Evolutionary conservation across 805 yeast genomes (phyloP), one percentile per base, ranked within the genome.

Genomic region (Metschnikowia picachoensis): DNA sequence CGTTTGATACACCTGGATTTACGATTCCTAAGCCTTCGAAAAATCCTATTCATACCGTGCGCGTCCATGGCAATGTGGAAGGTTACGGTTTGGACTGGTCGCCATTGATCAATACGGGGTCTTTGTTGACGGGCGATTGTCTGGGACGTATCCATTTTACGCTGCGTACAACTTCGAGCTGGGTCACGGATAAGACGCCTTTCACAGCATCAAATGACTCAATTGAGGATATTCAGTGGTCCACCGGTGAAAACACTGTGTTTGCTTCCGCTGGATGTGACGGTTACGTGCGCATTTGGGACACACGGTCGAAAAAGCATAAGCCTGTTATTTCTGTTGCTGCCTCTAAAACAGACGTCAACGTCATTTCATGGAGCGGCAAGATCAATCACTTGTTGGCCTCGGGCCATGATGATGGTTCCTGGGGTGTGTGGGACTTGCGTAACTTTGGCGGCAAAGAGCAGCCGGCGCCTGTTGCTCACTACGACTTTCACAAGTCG

Each of bases 1-100:
- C 96, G 5, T 87, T 94, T 57, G 94, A 87, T 59, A 78, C 85
- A 8, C 96, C 98, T 4, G 98, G 98, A 6, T 84, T 76, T 58
- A 74, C 78, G 57, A 80, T 92, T 52, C 86, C 95, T 41, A 91
- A 90, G 62, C 68, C 77, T 14, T 78, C 83, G 52, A 88, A 85
- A 62, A 79, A 83, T 64, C 96, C 98, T 15, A 61, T 82, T 10
- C 91, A 90, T 68, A 89, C 96, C 7, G 74, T 94, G 49, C 79
- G 79, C 60, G 76, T 70, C 52, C 99, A 94, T 64, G 97, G 97
- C 20, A 84, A 85, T 55, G 95, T 87, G n/a, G 99, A 94, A 70
- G 98, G 99, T 31, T 94, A 89, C 60, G 99, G 97, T 13, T 66
- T 94, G 37, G 99, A 92, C 66, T 94, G 99, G 99, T 87, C 96